phyloP scores from a whole-genome alignment of 1,284 basidiomycete species.

The Trichosporon asahii region DNA sequence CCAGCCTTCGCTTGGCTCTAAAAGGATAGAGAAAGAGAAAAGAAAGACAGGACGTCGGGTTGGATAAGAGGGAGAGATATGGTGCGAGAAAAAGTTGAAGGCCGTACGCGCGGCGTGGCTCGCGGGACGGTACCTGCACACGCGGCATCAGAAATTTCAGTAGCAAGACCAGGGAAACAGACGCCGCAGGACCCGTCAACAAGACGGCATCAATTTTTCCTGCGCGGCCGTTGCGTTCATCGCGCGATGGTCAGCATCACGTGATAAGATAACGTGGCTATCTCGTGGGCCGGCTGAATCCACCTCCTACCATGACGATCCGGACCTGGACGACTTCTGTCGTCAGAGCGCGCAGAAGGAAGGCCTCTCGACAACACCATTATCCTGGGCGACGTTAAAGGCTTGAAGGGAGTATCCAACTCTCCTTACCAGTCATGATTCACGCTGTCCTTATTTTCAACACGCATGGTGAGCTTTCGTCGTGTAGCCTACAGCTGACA shows the following conservation, averaged over 20 bases:
- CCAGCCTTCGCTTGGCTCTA: conserved; percentile 7
- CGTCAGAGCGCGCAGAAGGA: background rate
- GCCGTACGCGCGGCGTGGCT: conserved; percentile 7
- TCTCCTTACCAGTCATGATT: conserved; percentile 61
- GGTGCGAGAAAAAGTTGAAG: conserved; percentile 18
- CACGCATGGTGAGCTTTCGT: conserved; percentile 55
- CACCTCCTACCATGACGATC: background rate
- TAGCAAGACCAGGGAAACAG: background rate
- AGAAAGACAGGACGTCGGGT: conserved; percentile 5
- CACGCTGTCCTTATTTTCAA: conserved; percentile 75
- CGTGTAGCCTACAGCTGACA: conserved; percentile 61
- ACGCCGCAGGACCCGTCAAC: conserved; percentile 5
- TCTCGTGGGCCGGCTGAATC: background rate
- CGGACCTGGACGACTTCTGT: background rate
- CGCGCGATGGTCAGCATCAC: background rate
- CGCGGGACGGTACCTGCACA: conserved; percentile 3
- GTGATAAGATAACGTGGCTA: background rate
- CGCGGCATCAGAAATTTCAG: conserved; percentile 13
- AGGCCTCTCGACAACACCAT: background rate
- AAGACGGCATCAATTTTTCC: background rate
- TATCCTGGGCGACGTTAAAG: background rate
- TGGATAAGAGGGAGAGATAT: conserved; percentile 10
- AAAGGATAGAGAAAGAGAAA: conserved; percentile 14
- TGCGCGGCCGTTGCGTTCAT: background rate
- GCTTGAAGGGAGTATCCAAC: background rate